These are phyloP conservation scores for Streptanthus diversifolius DNA, from an alignment of 345 rosid species.

Conservation along the genomic window DNA sequence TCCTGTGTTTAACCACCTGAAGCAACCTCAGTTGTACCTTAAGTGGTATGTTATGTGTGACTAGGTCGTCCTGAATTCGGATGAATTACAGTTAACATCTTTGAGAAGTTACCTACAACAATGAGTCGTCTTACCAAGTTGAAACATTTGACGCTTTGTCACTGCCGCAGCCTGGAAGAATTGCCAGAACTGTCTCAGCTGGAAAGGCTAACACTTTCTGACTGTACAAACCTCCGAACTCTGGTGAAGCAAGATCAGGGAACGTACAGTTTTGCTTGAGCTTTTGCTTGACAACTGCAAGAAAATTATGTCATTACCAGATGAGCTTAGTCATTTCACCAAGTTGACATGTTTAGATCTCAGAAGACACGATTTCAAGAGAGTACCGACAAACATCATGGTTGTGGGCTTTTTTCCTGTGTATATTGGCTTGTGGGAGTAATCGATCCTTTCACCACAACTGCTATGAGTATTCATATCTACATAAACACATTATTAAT, in stretches of 20 bases:
- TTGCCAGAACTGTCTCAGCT: not conserved
- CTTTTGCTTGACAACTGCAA: conserved; percentile 4
- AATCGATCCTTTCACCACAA: not conserved
- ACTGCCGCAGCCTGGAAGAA: not conserved
- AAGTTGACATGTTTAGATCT: not conserved
- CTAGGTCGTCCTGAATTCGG: no score
- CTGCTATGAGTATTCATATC: no score
- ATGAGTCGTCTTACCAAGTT: not conserved
- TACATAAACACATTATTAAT: not conserved
- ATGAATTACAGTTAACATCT: no score
- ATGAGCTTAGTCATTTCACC: not conserved
- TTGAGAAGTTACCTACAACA: not conserved
- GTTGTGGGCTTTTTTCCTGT: not conserved
- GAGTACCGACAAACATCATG: not conserved
- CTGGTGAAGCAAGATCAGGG: not conserved
- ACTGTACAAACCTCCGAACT: not conserved
- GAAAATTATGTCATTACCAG: not conserved
- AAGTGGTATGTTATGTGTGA: no score
- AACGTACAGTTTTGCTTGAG: not conserved
- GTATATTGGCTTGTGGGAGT: not conserved
- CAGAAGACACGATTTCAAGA: not conserved
- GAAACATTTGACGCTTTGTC: not conserved
- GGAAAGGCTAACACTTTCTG: not conserved
- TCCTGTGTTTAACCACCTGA: no score
- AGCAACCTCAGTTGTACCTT: no score